Conservation (phyloP, 73 alveolate species). For the Blepharisma japonicum region DNA sequence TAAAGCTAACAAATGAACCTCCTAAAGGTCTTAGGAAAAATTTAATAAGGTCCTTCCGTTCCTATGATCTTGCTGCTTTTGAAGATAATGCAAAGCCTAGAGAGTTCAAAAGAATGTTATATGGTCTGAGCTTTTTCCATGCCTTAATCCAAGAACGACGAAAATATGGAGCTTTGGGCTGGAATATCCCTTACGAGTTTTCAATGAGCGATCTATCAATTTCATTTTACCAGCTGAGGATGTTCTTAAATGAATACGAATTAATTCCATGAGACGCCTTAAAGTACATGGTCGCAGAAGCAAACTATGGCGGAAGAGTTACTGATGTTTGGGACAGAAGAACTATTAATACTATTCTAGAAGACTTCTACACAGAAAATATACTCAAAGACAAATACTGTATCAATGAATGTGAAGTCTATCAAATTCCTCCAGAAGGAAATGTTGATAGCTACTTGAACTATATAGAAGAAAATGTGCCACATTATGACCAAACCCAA, state of each 20-base stretch:
- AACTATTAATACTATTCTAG: slow-evolving; percentile 88
- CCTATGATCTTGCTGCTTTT: slow-evolving; percentile 43
- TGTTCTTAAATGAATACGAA: slow-evolving; percentile 96
- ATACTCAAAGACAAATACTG: slow-evolving; percentile 86
- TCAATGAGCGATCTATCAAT: slow-evolving; percentile 97
- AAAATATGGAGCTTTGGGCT: slow-evolving; percentile 99
- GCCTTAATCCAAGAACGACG: slow-evolving; percentile 98
- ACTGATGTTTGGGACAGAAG: slow-evolving; percentile 99
- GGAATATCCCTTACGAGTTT: slow-evolving; percentile 99
- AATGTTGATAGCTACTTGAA: slow-evolving; percentile 84
- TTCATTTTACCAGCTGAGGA: slow-evolving; percentile 91
- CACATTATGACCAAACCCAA: slow-evolving; percentile 94
- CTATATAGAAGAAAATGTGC: slow-evolving; percentile 84
- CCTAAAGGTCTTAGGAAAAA: slow-evolving; percentile 98
- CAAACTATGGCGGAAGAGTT: slow-evolving; percentile 99
- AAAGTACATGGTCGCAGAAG: slow-evolving; percentile 99
- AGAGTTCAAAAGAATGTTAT: slow-evolving; percentile 93
- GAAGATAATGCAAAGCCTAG: slow-evolving; percentile 92
- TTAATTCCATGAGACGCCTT: slow-evolving; percentile 96
- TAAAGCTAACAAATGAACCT: slow-evolving; percentile 99
- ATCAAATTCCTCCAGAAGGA: slow-evolving; percentile 90
- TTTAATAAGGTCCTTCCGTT: slow-evolving; percentile 88
- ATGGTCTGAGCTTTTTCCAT: slow-evolving; percentile 99
- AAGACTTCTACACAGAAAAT: slow-evolving; percentile 86
- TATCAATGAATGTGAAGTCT: slow-evolving; percentile 75